Evolutionary conservation across 495 filamentous ascomycete genomes (phyloP).

Genomic region (Glonium stellatum): DNA sequence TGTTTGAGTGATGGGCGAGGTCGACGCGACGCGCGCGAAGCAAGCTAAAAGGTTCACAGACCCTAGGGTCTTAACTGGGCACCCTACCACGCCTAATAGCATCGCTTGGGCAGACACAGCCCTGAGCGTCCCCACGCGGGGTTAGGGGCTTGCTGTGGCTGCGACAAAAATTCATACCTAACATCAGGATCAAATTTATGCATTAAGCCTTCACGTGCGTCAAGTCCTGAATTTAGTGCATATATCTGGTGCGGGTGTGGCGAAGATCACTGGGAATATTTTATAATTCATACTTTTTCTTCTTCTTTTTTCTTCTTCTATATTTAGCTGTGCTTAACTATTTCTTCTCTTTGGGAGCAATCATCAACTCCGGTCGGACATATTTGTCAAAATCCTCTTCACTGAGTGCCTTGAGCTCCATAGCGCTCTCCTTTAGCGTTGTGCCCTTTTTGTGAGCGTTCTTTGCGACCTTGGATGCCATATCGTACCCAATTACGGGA

Average conservation of each 20-base stretch:
- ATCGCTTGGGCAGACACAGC: too few relatives aligned
- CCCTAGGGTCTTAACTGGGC: too few relatives aligned
- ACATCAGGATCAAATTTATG: too few relatives aligned
- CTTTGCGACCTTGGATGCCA: conserved; percentile 97
- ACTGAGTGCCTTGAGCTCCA: conserved; percentile 87
- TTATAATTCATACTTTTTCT: not conserved
- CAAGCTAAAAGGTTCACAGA: not conserved
- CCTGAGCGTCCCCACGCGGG: too few relatives aligned
- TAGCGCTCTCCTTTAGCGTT: conserved; percentile 84
- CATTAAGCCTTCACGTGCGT: too few relatives aligned
- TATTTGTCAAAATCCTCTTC: conserved; percentile 86
- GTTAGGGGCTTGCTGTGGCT: too few relatives aligned
- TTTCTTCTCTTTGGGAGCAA: conserved; percentile 60
- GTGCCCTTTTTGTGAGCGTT: conserved; percentile 98
- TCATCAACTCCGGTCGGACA: conserved; percentile 95
- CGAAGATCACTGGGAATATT: not conserved
- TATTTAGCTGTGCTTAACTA: too few relatives aligned
- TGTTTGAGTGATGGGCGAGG: not conserved
- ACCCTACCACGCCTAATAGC: too few relatives aligned
- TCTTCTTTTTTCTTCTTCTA: too few relatives aligned
- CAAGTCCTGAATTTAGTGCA: not conserved
- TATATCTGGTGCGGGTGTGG: not conserved
- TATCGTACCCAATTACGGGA: conserved; percentile 97
- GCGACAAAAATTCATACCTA: too few relatives aligned
- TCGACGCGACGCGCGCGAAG: not conserved